phyloP scores from a whole-genome alignment of 1,139 yeast species.

The Hemisphaericaspora xylofermentans region DNA sequence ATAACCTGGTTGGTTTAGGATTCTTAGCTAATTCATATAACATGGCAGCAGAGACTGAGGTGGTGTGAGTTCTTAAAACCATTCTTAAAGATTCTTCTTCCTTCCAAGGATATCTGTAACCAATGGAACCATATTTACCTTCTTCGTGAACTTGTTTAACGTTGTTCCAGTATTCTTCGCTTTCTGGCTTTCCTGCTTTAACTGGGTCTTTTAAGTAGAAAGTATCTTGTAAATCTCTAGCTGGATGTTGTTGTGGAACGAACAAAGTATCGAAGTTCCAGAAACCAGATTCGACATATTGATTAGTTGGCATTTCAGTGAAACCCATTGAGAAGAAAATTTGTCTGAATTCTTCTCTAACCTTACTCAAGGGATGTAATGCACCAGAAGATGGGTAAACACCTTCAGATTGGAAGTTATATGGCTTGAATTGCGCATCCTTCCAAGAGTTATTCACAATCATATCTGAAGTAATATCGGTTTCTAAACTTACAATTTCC shows the following conservation, averaged over 20 bases:
- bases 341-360: constrained; percentile 95
- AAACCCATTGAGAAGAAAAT: constrained; percentile 97
- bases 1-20: constrained; percentile 88
- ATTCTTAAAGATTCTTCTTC: constrained; percentile 84
- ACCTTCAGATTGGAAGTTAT: constrained; percentile 95
- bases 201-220: constrained; percentile 93
- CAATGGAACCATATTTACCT: constrained; percentile 92
- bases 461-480: constrained; percentile 95
- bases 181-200: constrained; percentile 77
- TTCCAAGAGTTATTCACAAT: constrained; percentile 79
- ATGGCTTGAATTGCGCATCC: constrained; percentile 83
- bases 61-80: constrained; percentile 95
- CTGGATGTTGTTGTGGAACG: constrained; percentile 99
- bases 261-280: constrained; percentile 97
- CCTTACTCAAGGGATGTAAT: constrained; percentile 92
- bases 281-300: constrained; percentile 96
- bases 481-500: constrained; percentile 77
- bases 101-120: constrained; percentile 98
- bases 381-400: constrained; percentile 86
- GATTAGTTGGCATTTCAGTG: constrained; percentile 98
- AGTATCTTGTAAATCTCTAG: constrained; percentile 97
- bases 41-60: constrained; percentile 89
- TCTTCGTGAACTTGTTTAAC: constrained; percentile 81
- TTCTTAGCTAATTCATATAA: constrained; percentile 82
- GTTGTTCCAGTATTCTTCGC: constrained; percentile 72